These are phyloP conservation scores for Emericellopsis cladophorae DNA, from an alignment of 2,329 filamentous ascomycete genomes.

Conservation along the genomic window DNA sequence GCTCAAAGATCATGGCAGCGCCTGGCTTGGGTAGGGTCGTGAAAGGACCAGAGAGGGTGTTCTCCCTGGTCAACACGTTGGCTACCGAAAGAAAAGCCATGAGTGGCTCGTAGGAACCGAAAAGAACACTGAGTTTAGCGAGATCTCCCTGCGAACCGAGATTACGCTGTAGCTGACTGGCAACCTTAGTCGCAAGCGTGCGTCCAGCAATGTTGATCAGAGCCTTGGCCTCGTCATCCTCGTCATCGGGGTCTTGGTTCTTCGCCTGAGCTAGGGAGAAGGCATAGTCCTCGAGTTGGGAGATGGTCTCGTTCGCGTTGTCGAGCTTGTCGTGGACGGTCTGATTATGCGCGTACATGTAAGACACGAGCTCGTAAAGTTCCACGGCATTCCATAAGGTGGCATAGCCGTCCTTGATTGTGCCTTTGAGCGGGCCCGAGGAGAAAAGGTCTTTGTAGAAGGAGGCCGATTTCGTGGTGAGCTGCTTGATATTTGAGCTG, in stretches of 20 bases:
- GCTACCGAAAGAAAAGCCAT: slow-evolving; percentile 40
- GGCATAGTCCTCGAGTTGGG: slow-evolving; percentile 49
- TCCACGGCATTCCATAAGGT: slow-evolving; percentile 36
- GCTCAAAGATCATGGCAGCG: slow-evolving; percentile 63
- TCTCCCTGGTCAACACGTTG: slow-evolving; percentile 31
- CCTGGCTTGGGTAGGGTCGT: slow-evolving; percentile 51
- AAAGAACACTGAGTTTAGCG: slow-evolving; percentile 37
- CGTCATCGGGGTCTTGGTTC: slow-evolving; percentile 6
- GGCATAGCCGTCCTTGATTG: slow-evolving; percentile 18
- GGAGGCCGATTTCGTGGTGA: slow-evolving; percentile 13
- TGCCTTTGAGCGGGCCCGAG: slow-evolving; percentile 20
- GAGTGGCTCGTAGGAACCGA: slow-evolving; percentile 42
- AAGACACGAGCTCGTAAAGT: slow-evolving; percentile 43
- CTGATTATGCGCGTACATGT: slow-evolving; percentile 37
- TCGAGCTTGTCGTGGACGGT: slow-evolving; percentile 25
- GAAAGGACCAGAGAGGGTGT: slow-evolving; percentile 29
- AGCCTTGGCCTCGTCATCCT: slow-evolving; percentile 16
- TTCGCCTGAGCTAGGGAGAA: slow-evolving; percentile 49
- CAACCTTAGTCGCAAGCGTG: slow-evolving; percentile 32
- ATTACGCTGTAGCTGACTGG: slow-evolving; percentile 26
- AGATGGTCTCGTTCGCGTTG: slow-evolving; percentile 16
- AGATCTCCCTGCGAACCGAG: slow-evolving; percentile 22
- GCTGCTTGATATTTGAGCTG: slow-evolving; percentile 7
- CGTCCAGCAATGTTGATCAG: slow-evolving; percentile 39
- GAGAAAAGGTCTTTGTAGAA: slow-evolving; percentile 32